Base-by-base conservation (phyloP, 1,139 yeast genomes). In the Nakaseomyces bracarensis region DNA sequence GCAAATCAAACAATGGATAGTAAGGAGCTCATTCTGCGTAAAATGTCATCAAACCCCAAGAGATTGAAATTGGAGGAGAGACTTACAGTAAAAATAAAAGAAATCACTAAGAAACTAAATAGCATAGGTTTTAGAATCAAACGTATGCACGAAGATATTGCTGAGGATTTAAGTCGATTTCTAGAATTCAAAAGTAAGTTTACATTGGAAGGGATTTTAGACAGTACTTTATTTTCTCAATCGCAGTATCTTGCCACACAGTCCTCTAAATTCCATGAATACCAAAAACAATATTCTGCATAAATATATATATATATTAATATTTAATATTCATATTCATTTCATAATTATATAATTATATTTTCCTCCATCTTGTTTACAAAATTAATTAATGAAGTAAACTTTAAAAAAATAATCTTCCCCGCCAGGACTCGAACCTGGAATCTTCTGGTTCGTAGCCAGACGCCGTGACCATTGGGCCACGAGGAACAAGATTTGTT, bases 361-460 rank as follows among this genome's bases (percentile, higher is more conserved):
- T n/a, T n/a, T n/a, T n/a, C n/a, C n/a, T n/a, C n/a, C n/a, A n/a
- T n/a, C n/a, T n/a, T n/a, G n/a, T n/a, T n/a, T n/a, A n/a, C n/a
- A n/a, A n/a, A 13, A 28, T 28, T 13, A 14, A 6, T 13, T 2
- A 6, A 6, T 5, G 5, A 6, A n/a, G n/a, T 7, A 30, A 18
- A n/a, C 18, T 18, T 20, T 20, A 15, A 48, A 45, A 72, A 70
- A 63, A 58, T 49, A 65, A 71, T 72, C 87, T 79, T 80, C 87
- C 87, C 85, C 87, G 81, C 86, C 86, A 80, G 87, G 87, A 80
- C 81, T 81, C 85, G 87, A 81, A 81, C 87, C 89, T 80, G 85
- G 86, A 80, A 79, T 79, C 87, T 79, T 78, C 85, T 79, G 86
- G 86, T 80, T 75, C 85, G 85, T 79, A 79, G 86, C 84, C 86